A percentile compares a stretch with the other conserved stretches of the same genome.
These are phyloP conservation scores for Polytolypa hystricis DNA, from an alignment of 2,329 filamentous ascomycete genomes.

Conservation along the genomic window DNA sequence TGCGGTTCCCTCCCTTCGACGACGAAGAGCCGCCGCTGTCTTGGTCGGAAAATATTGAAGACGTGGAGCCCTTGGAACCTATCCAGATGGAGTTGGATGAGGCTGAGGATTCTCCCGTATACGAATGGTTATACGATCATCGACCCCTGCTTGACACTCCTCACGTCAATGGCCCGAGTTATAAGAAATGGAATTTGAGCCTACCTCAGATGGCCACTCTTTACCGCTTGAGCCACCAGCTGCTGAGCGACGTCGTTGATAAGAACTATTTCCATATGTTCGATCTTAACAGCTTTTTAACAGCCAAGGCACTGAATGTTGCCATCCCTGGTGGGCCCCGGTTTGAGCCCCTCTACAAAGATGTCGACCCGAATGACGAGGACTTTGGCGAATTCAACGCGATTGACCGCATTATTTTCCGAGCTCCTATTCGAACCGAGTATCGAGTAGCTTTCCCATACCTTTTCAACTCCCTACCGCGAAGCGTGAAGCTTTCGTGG, in stretches of 20 bases:
- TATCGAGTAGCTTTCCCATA: slow-evolving; percentile 91
- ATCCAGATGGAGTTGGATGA: slow-evolving; percentile 98
- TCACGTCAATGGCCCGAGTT: slow-evolving; percentile 93
- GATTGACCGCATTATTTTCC: slow-evolving; percentile 98
- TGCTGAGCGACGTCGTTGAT: slow-evolving; percentile 85
- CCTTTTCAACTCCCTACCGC: slow-evolving; percentile 89
- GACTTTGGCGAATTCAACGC: slow-evolving; percentile 99
- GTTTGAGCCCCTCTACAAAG: slow-evolving; percentile 96
- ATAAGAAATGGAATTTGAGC: slow-evolving; percentile 88
- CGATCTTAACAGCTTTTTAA: slow-evolving; percentile 86
- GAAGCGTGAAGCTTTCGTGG: slow-evolving; percentile 87
- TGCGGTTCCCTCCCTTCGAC: slow-evolving; percentile 97
- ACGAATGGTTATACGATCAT: slow-evolving; percentile 97
- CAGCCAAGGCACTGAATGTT: slow-evolving; percentile 92
- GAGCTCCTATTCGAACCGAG: slow-evolving; percentile 86
- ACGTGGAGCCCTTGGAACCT: slow-evolving; percentile 91
- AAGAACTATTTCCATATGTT: slow-evolving; percentile 98
- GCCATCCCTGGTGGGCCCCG: slow-evolving; percentile 94
- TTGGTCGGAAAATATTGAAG: slow-evolving; percentile 98
- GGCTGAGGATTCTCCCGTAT: slow-evolving; percentile 78
- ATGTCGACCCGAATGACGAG: slow-evolving; percentile 96
- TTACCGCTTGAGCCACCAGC: slow-evolving; percentile 79
- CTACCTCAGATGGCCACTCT: slow-evolving; percentile 93
- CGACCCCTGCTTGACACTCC: slow-evolving; percentile 79
- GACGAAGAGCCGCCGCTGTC: slow-evolving; percentile 96